Evolutionary conservation across 2,329 filamentous ascomycete genomes (phyloP).

Genomic region (Alternaria arborescens): DNA sequence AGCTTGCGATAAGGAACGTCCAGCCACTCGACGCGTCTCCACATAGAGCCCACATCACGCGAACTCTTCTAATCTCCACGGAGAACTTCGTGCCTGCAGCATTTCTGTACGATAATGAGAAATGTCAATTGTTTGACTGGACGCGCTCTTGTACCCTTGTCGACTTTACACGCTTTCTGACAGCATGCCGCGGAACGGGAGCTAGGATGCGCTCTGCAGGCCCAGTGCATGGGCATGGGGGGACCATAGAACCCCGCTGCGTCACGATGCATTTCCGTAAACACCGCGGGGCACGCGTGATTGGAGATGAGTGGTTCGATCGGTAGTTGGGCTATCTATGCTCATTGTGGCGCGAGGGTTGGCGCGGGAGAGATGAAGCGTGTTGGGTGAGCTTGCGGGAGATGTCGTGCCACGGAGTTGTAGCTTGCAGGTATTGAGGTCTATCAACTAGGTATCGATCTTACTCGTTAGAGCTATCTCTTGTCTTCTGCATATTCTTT

Average conservation of each 20-base stretch:
- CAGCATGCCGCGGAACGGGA: neutral
- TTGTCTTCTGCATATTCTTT: neutral
- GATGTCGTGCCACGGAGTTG: constrained; percentile 21
- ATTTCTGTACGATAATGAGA: constrained; percentile 12
- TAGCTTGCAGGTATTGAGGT: neutral
- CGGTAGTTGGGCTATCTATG: neutral
- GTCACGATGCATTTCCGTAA: constrained; percentile 27
- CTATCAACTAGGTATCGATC: neutral
- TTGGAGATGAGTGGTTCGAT: constrained; percentile 11
- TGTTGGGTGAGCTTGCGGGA: constrained; percentile 8
- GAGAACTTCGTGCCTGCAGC: constrained; percentile 22
- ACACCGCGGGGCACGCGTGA: constrained; percentile 26
- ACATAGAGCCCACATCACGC: constrained; percentile 2
- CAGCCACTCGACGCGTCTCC: constrained; percentile 6
- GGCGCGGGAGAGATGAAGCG: constrained; percentile 1
- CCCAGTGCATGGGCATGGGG: neutral
- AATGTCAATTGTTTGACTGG: constrained; percentile 29
- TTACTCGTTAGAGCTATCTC: neutral
- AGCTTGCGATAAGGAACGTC: constrained; percentile 19
- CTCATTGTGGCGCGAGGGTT: neutral
- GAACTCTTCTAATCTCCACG: constrained; percentile 33
- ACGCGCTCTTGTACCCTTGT: neutral
- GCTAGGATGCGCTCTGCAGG: neutral
- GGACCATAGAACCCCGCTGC: neutral
- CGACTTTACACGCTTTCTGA: neutral